Evolutionary conservation across 306 rosid genomes (phyloP).

Genomic region (Cicer yamashitae): DNA sequence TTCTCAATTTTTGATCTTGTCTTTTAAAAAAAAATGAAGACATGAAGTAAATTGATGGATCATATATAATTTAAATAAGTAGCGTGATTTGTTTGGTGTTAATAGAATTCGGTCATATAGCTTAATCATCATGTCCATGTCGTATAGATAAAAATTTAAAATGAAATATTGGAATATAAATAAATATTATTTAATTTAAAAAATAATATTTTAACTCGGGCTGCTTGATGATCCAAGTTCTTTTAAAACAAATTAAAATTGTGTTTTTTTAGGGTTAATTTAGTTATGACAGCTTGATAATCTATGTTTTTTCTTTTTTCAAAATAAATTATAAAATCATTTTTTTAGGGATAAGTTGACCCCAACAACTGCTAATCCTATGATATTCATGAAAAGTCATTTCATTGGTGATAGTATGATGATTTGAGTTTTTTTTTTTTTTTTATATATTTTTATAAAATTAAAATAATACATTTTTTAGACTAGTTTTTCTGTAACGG

Average conservation of each 20-base stretch:
- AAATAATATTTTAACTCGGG: neutral
- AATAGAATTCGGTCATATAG: neutral
- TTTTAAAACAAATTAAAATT: too few species aligned
- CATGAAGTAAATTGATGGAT: neutral
- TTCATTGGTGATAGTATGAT: neutral
- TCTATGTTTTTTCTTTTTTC: neutral
- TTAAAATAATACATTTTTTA: neutral
- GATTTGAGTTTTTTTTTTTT: neutral
- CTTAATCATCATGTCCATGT: neutral
- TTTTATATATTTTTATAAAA: neutral
- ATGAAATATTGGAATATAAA: neutral
- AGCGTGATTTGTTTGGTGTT: neutral
- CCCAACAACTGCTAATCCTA: neutral
- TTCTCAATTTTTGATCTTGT: neutral
- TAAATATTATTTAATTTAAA: neutral
- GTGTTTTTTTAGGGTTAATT: neutral
- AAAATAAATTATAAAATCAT: neutral
- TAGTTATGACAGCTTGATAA: neutral
- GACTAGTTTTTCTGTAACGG: neutral
- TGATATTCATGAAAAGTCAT: conserved; percentile 14
- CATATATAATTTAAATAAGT: neutral
- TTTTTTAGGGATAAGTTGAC: neutral
- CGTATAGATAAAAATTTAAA: neutral
- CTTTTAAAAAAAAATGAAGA: neutral
- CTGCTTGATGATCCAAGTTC: neutral